Base-by-base conservation (phyloP, 139 green algal genomes). In the Haematococcus lacustris region DNA sequence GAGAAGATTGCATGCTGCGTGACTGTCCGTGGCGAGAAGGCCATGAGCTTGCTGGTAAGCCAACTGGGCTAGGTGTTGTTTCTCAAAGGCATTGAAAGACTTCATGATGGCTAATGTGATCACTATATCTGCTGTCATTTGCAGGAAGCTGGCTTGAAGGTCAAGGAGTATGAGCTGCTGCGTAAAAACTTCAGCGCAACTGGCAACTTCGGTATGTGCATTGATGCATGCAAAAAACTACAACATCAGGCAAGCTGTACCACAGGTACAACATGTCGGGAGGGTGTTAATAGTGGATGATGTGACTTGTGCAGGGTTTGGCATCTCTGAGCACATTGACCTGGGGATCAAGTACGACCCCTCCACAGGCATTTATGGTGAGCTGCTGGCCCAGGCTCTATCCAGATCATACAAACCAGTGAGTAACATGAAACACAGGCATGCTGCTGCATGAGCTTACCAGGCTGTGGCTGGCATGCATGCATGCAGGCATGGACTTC, bases 331-430 rank as follows among this genome's bases (percentile, higher is more conserved):
- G 90, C 96, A 99, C 90, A 99, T 99, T 79, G 96, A 99, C 70
- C 86, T 99, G 80, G 96, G 96, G 73, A 98, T 99, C 87, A 99
- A 99, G 89, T 99, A 99, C 81, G 96, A 99, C 80, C 96, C 96
- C 37, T 97, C 92, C 77, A 99, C 96, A 43, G 96, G 96, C 66
- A 99, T 99, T 73, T 99, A 98, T 81, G 95, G 92, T 94, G 76
- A 79, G 88, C 67, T 0, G 38, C 61, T 35, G 9, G 57, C 57
- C 21, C 32, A 33, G 21, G 21, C 57, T 28, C 57, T 9, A 35
- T 65, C n/a, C n/a, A n/a, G n/a, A n/a, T n/a, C n/a, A n/a, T n/a
- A n/a, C n/a, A n/a, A n/a, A n/a, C n/a, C n/a, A n/a, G n/a, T n/a
- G n/a, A n/a, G n/a, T n/a, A n/a, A n/a, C n/a, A n/a, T n/a, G n/a